Evolutionary conservation across 2,329 filamentous ascomycete species (phyloP).

Genomic region (Cladorrhinum sp.): DNA sequence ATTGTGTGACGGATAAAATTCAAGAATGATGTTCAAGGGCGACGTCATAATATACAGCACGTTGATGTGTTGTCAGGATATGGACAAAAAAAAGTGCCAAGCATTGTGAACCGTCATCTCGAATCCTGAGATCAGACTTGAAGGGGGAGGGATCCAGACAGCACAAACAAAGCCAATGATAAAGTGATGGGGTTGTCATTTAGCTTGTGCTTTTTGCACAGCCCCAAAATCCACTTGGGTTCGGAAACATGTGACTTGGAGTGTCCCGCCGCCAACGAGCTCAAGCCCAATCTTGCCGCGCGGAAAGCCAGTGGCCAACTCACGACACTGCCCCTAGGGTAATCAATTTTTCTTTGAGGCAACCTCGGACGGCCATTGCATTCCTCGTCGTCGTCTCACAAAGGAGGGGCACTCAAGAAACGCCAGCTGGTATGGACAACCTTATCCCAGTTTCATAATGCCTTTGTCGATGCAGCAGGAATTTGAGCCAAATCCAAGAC

Average conservation of each 20-base stretch:
- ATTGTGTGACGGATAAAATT: no score
- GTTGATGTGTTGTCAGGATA: background rate
- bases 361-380: background rate
- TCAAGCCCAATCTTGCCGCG: background rate
- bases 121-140: background rate
- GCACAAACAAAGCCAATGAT: background rate
- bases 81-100: background rate
- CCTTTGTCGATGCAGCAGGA: background rate
- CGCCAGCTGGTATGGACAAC: background rate
- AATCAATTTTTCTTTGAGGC: background rate
- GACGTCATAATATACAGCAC: background rate
- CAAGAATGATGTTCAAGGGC: no score
- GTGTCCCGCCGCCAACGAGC: background rate
- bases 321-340: background rate
- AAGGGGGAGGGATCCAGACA: background rate
- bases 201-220: background rate
- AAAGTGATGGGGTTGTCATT: background rate
- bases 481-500: background rate
- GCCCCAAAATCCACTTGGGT: background rate
- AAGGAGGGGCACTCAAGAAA: background rate
- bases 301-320: background rate
- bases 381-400: background rate
- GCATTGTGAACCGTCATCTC: background rate
- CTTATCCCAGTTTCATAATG: background rate
- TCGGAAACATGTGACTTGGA: background rate